These are phyloP conservation scores for Hyaloperonospora brassicae DNA, from an alignment of 352 stramenopile species.

Conservation along the genomic window DNA sequence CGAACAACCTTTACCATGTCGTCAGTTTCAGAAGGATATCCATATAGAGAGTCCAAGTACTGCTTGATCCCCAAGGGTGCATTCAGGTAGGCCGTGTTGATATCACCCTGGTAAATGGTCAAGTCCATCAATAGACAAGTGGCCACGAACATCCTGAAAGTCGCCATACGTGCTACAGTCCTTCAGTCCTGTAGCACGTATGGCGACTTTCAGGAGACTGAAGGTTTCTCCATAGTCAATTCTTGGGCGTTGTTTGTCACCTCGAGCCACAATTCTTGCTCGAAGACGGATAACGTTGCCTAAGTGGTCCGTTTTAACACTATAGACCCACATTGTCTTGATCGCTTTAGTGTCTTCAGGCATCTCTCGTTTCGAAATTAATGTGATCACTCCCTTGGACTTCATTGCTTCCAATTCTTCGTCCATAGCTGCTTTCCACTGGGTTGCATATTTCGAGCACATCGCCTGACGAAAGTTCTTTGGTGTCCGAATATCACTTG, in stretches of 20 bases:
- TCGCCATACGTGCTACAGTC: slow-evolving; percentile 10
- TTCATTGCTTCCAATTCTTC: no score
- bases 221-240: slow-evolving; percentile 15
- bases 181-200: no score
- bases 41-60: slow-evolving; percentile 9
- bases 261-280: background rate
- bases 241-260: slow-evolving; percentile 6
- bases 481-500: no score
- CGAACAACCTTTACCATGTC: slow-evolving; percentile 9
- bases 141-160: slow-evolving; percentile 8
- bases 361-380: no score
- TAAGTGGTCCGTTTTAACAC: no score
- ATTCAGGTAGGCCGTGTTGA: slow-evolving; percentile 10
- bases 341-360: no score
- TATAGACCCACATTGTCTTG: no score
- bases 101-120: slow-evolving; percentile 5
- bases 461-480: background rate
- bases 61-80: slow-evolving; percentile 8
- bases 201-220: no score
- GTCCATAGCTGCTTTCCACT: slow-evolving; percentile 1
- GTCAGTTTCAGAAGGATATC: slow-evolving; percentile 13
- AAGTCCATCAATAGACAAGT: slow-evolving; percentile 3
- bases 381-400: no score
- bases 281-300: no score
- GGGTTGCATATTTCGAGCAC: background rate